Conservation (phyloP, 257 asterid species). For the Nicotiana attenuata region DNA sequence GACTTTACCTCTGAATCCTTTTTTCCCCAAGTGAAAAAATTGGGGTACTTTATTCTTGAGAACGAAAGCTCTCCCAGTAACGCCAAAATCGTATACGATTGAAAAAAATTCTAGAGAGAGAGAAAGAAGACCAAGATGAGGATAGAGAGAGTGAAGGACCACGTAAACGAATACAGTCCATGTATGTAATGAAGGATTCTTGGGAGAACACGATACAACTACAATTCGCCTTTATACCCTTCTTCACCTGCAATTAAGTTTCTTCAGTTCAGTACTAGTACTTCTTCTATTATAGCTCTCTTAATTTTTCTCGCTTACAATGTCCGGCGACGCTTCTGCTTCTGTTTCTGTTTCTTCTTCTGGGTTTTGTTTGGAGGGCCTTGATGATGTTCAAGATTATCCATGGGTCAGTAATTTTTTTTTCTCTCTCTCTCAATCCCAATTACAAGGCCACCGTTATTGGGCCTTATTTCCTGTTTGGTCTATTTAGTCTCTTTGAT, state of each 20-base stretch:
- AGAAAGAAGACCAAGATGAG: too few relatives aligned
- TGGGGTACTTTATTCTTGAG: background rate
- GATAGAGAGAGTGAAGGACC: constrained; percentile 31
- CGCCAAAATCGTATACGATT: background rate
- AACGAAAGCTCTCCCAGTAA: constrained; percentile 13
- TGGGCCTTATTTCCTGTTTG: background rate
- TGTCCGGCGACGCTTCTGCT: constrained; percentile 25
- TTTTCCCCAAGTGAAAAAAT: background rate
- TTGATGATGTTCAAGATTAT: constrained; percentile 61
- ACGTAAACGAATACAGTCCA: constrained; percentile 85
- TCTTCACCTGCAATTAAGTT: background rate
- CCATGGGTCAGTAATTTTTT: constrained; percentile 62
- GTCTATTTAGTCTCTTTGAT: background rate
- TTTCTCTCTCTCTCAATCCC: background rate
- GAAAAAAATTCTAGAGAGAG: background rate
- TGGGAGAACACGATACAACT: constrained; percentile 45
- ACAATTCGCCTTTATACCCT: background rate
- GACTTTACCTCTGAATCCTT: background rate
- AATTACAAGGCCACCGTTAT: background rate
- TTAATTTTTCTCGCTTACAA: background rate
- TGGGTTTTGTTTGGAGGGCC: constrained; percentile 53
- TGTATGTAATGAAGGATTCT: constrained; percentile 46
- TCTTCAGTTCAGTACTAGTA: background rate
- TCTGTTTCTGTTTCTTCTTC: constrained; percentile 25
- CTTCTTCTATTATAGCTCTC: background rate